Evolutionary conservation across 2,329 filamentous ascomycete species (phyloP).

Genomic region (Annulohypoxylon truncatum): DNA sequence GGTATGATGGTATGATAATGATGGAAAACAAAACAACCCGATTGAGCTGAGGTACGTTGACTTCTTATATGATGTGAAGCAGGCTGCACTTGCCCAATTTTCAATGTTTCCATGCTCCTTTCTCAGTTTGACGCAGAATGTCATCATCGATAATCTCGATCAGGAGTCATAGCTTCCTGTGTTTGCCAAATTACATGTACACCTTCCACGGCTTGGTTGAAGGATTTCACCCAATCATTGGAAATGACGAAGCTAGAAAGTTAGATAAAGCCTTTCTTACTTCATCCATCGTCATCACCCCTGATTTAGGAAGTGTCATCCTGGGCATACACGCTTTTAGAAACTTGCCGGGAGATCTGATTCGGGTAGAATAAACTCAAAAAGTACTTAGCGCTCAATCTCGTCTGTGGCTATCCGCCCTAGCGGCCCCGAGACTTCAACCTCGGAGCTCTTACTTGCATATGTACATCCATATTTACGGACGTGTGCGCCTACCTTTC

Average conservation of each 20-base stretch:
- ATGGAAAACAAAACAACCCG: neutral
- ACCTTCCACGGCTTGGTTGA: slow-evolving; percentile 17
- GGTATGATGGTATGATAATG: neutral
- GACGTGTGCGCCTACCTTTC: neutral
- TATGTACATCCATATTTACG: neutral
- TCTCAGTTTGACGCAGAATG: slow-evolving; percentile 25
- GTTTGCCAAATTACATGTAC: slow-evolving; percentile 7
- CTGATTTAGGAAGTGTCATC: slow-evolving; percentile 23
- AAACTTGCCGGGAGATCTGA: slow-evolving; percentile 18
- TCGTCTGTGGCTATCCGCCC: slow-evolving; percentile 2
- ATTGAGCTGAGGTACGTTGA: neutral
- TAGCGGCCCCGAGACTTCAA: neutral
- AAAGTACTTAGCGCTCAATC: neutral
- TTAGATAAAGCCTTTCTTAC: slow-evolving; percentile 31
- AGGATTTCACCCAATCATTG: slow-evolving; percentile 25
- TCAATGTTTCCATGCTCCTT: slow-evolving; percentile 9
- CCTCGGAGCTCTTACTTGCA: neutral
- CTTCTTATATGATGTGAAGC: slow-evolving; percentile 27
- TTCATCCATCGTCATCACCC: slow-evolving; percentile 41
- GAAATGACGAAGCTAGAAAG: neutral
- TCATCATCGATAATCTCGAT: slow-evolving; percentile 41
- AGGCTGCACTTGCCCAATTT: slow-evolving; percentile 10
- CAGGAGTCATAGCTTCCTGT: slow-evolving; percentile 6
- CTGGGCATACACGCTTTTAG: slow-evolving; percentile 13
- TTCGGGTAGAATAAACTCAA: slow-evolving; percentile 20